A percentile compares a stretch with the other conserved stretches of the same genome.
Conservation (phyloP, 176 grass and related monocot species). For the Oryza officinalis region DNA sequence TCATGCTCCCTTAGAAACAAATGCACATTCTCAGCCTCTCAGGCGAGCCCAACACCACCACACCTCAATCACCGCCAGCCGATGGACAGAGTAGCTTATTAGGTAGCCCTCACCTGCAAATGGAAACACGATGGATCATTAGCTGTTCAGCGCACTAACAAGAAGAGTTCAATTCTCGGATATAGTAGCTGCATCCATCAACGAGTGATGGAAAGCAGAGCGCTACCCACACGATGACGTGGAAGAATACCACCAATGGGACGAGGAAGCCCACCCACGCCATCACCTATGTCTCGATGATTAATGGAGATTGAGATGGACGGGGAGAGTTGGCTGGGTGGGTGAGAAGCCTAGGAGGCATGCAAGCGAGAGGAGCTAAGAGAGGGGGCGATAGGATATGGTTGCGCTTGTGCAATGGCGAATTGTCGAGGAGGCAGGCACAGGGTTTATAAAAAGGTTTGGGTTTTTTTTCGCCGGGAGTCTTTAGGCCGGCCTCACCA, state of each 20-base stretch:
- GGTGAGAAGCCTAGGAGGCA: background rate
- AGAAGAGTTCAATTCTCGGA: background rate
- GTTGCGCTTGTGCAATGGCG: constrained; percentile 32
- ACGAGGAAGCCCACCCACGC: constrained; percentile 20
- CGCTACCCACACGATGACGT: constrained; percentile 35
- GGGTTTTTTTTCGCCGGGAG: background rate
- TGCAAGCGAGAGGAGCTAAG: too few species aligned
- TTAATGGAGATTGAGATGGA: background rate
- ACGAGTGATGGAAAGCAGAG: background rate
- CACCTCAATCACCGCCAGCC: background rate
- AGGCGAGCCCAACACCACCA: background rate
- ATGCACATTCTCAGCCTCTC: constrained; percentile 60
- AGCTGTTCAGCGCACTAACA: background rate
- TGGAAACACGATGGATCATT: background rate
- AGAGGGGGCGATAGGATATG: too few species aligned
- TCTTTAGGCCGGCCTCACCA: background rate
- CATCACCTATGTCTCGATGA: background rate
- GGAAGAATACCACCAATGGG: constrained; percentile 13
- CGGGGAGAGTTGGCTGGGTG: background rate
- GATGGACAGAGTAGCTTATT: background rate
- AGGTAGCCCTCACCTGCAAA: constrained; percentile 29
- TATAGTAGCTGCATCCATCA: background rate
- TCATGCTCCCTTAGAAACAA: constrained; percentile 36
- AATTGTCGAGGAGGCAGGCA: background rate
- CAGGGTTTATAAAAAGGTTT: constrained; percentile 31